Base-by-base conservation (phyloP, 2,329 filamentous ascomycete genomes). In the Chrysoporthe deuterocubensis region DNA sequence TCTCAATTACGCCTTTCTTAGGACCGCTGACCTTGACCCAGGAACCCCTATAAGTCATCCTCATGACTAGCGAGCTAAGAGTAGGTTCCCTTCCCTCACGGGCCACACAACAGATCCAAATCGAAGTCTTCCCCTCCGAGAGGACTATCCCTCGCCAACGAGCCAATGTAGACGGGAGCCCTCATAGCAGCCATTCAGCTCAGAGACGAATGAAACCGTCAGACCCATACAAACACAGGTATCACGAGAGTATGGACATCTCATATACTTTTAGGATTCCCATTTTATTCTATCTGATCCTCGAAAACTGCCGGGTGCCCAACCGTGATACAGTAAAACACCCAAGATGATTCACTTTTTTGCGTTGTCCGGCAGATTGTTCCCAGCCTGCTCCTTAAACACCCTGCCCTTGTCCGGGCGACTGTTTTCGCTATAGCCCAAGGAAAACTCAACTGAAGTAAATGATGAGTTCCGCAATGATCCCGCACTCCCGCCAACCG, bases 301-400 rank as follows among this genome's bases (percentile, higher is more conserved):
- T 54, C 21, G 11, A 32, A 34, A 16, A 1, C 21, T 14, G 50
- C 26, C 50, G 26, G 26, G 16, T 54, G 50, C 50, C 50, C 16
- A 54, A 32, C 21, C 50, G 4, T 54, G 32, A 32, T 54, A 32
- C 32, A 54, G 26, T 34, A 54, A 21, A 54, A 54, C 50, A 54
- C 26, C 13, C 14, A 16, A 32, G 50, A 54, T 26, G 21, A 21
- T 32, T 34, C 21, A 34, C 50, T 54, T 54, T 54, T 34, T 54
- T 11, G 50, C 50, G 13, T 13, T 54, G 32, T 26, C 13, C 7
- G 18, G 57, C 57, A 60, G n/a, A 44, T 16, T 44, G 26, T 14
- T 9, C n/a, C n/a, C n/a, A n/a, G n/a, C 37, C 57, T 60, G 65
- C 65, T 59, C 65, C 62, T 52, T 37, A 67, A 67, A 69, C 68